Evolutionary conservation across 169 alveolate genomes (phyloP), one percentile per base, ranked within the genome.

Genomic region (Plasmodium cynomolgi): DNA sequence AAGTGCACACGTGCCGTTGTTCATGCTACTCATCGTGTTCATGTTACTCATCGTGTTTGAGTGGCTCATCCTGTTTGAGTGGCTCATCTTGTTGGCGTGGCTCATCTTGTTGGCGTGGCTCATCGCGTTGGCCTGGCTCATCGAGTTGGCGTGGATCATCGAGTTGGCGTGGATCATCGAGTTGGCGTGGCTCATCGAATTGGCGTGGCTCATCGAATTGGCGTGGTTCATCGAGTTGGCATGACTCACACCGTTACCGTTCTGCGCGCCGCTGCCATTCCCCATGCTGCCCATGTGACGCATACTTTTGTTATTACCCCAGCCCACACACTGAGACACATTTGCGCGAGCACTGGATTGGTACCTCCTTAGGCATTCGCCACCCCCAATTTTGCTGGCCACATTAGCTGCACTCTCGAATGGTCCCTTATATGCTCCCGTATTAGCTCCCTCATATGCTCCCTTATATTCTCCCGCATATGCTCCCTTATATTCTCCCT

Each of bases 281-380:
- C 74, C 11, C 13, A n/a, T n/a, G 75, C 75, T 62, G 34, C 15
- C 37, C 77, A 68, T 26, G 1, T 20, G 31, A 29, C 77, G 31
- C 37, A 68, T 20, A 13, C 37, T 6, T 2, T 20, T 68, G 20
- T 26, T 4, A 26, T 23, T 68, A 2, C 77, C 37, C 37, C 72
- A 5, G 13, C 23, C 23, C 23, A 1, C 20, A 81, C 34, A 81
- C 33, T 44, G 56, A 68, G 44, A 29, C 31, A 9, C 82, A 84
- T 68, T 84, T 15, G 33, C 80, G 15, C 83, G 50, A 33, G 8
- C 41, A 71, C 33, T 17, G 79, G 93, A 84, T 23, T 44, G 31
- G 29, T n/a, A 84, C 1, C 39, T 31, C 79, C 34, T 50, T 34
- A 84, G 23, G 26, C 41, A 3, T 47, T 72, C 71, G 13, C 44